phyloP scores from a whole-genome alignment of 768 basidiomycete species.

The Gloeopeniophorella convolvens region DNA sequence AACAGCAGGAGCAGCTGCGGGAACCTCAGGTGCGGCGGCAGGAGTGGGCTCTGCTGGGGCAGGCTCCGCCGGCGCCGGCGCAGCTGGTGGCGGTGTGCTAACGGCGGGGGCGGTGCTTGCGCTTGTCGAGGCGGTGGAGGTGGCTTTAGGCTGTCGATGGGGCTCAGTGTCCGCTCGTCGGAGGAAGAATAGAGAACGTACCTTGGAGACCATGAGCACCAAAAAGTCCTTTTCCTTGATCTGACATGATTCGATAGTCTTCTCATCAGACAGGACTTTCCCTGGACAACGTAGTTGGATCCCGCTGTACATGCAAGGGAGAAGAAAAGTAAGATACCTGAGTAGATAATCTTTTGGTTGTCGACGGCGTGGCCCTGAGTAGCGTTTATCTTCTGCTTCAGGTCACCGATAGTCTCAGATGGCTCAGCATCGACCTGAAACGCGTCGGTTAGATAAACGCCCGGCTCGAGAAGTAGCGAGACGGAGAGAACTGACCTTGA shows the following conservation, averaged over 20 bases:
- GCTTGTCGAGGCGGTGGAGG: slow-evolving; percentile 31
- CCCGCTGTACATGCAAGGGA: slow-evolving; percentile 3
- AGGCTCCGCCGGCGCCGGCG: slow-evolving; percentile 28
- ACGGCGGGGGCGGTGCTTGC: slow-evolving; percentile 27
- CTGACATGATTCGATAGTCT: slow-evolving; percentile 78
- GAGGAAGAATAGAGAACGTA: slow-evolving; percentile 28
- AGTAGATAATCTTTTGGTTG: slow-evolving; percentile 90
- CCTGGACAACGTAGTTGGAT: slow-evolving; percentile 41
- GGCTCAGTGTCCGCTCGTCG: not conserved
- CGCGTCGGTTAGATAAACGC: not conserved
- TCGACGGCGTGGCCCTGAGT: slow-evolving; percentile 67
- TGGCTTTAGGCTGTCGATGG: slow-evolving; percentile 46
- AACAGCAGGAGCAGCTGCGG: slow-evolving; percentile 31
- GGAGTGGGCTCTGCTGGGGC: slow-evolving; percentile 26
- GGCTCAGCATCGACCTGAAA: slow-evolving; percentile 70
- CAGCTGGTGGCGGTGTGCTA: slow-evolving; percentile 23
- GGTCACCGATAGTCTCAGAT: slow-evolving; percentile 61
- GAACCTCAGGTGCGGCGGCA: slow-evolving; percentile 28
- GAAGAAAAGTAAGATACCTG: slow-evolving; percentile 48
- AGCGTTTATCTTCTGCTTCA: slow-evolving; percentile 82
- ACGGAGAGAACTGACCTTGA: slow-evolving; percentile 45
- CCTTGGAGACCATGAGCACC: slow-evolving; percentile 99
- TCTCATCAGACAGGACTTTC: slow-evolving; percentile 84
- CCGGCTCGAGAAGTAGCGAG: not conserved
- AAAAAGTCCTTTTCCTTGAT: slow-evolving; percentile 99